Evolutionary conservation across 257 asterid species (phyloP).

Genomic region (Gentiana straminea): DNA sequence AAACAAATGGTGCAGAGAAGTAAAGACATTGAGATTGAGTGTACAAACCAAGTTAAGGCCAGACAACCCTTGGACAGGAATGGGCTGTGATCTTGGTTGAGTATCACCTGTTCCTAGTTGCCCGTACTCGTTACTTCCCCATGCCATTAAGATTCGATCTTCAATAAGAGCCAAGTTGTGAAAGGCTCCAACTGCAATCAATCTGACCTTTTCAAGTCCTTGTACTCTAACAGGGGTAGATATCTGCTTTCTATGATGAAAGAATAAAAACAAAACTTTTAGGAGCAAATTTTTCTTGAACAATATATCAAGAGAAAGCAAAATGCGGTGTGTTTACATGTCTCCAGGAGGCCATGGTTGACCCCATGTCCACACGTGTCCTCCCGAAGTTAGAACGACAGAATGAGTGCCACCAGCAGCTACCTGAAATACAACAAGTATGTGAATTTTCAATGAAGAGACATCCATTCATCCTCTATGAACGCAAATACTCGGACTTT

Average conservation of each 20-base stretch:
- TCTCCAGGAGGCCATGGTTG: constrained; percentile 99
- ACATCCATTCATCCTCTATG: background rate
- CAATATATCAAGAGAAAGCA: background rate
- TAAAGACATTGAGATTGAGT: constrained; percentile 1
- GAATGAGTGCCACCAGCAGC: constrained; percentile 99
- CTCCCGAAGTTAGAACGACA: constrained; percentile 88
- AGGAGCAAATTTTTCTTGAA: background rate
- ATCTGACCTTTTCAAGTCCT: constrained; percentile 75
- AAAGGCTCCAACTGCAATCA: constrained; percentile 92
- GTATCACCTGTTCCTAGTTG: constrained; percentile 99
- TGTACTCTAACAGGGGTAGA: constrained; percentile 93
- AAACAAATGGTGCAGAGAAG: background rate
- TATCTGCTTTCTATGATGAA: constrained; percentile 70
- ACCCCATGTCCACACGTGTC: constrained; percentile 99
- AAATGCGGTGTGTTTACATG: constrained; percentile 41
- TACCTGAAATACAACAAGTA: constrained; percentile 42
- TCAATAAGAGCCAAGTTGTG: constrained; percentile 92
- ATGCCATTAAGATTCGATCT: constrained; percentile 77
- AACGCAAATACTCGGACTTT: background rate
- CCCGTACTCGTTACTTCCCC: constrained; percentile 99
- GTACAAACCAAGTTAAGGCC: constrained; percentile 73
- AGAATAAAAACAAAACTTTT: constrained; percentile 7
- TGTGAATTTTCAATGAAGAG: constrained; percentile 10
- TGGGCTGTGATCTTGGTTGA: constrained; percentile 96
- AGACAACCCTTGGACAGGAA: constrained; percentile 78